These are phyloP conservation scores for Penicillium digitatum DNA, from an alignment of 2,329 filamentous ascomycete species.

Conservation along the genomic window DNA sequence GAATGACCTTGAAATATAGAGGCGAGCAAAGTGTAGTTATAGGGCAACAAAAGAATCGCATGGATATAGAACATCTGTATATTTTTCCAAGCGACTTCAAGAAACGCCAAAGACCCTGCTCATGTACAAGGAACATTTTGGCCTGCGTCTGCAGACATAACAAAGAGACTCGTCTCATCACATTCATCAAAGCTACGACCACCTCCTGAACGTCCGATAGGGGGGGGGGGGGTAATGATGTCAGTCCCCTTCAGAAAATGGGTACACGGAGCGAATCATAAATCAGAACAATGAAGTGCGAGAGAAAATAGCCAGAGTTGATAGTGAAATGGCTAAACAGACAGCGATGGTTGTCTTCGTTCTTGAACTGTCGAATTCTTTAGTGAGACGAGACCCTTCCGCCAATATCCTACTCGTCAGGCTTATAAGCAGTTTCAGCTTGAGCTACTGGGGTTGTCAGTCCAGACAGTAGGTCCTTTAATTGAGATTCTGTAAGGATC, in stretches of 20 bases:
- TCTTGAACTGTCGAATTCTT: slow-evolving; percentile 8
- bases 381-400: slow-evolving; percentile 64
- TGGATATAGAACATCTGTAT: not conserved
- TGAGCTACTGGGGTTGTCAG: slow-evolving; percentile 61
- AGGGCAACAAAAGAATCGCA: not conserved
- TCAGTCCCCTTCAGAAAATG: not conserved
- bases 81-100: not conserved
- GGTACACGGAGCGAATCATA: not conserved
- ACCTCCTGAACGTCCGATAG: not conserved
- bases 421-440: slow-evolving; percentile 61
- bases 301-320: not conserved
- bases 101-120: not conserved
- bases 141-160: not conserved
- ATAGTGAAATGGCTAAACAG: not conserved
- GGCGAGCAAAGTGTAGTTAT: not conserved
- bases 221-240: not conserved
- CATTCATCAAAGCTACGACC: not conserved
- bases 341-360: not conserved
- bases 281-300: not conserved
- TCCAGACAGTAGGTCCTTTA: slow-evolving; percentile 40
- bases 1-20: not conserved
- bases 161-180: slow-evolving; percentile 4
- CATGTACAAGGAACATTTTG: not conserved
- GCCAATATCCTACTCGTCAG: slow-evolving; percentile 76
- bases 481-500: too few relatives aligned